Evolutionary conservation across 2,329 filamentous ascomycete genomes (phyloP).

Genomic region (Claviceps citrina): DNA sequence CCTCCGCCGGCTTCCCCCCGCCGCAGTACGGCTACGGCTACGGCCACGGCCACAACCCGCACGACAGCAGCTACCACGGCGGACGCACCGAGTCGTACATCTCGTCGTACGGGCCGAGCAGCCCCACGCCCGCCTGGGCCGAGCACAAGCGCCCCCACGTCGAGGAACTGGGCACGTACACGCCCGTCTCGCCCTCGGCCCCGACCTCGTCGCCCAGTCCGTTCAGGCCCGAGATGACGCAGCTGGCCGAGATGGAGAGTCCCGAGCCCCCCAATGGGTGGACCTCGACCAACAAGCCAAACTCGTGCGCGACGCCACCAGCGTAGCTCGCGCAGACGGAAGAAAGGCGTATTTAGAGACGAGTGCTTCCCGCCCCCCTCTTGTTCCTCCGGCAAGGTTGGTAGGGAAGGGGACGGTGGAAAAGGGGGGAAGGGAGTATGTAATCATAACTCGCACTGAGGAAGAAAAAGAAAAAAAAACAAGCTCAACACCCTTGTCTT

Average conservation of each 20-base stretch:
- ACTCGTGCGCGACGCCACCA: neutral
- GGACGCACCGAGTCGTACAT: slow-evolving; percentile 6
- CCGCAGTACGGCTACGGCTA: slow-evolving; percentile 5
- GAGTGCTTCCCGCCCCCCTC: too few species aligned
- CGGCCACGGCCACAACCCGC: slow-evolving; percentile 3
- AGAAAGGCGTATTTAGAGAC: too few species aligned
- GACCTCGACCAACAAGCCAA: neutral
- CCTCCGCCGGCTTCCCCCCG: slow-evolving; percentile 3
- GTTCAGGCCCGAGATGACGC: neutral
- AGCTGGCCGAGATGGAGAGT: slow-evolving; percentile 9
- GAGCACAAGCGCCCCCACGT: slow-evolving; percentile 1
- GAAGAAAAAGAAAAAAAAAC: too few species aligned
- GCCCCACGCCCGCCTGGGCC: slow-evolving; percentile 2
- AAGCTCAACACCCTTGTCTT: too few species aligned
- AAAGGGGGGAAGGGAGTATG: too few species aligned
- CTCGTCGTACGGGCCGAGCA: slow-evolving; percentile 1
- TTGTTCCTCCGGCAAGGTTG: too few species aligned
- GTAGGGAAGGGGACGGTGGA: too few species aligned
- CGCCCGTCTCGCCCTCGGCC: neutral
- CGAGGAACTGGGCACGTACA: slow-evolving; percentile 5
- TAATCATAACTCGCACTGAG: too few species aligned
- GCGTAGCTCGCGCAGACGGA: too few species aligned
- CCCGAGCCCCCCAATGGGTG: slow-evolving; percentile 3
- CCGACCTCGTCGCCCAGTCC: neutral
- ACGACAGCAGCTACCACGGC: slow-evolving; percentile 4